Conservation (phyloP, 768 basidiomycete species). For the Butyriboletus loyo region DNA sequence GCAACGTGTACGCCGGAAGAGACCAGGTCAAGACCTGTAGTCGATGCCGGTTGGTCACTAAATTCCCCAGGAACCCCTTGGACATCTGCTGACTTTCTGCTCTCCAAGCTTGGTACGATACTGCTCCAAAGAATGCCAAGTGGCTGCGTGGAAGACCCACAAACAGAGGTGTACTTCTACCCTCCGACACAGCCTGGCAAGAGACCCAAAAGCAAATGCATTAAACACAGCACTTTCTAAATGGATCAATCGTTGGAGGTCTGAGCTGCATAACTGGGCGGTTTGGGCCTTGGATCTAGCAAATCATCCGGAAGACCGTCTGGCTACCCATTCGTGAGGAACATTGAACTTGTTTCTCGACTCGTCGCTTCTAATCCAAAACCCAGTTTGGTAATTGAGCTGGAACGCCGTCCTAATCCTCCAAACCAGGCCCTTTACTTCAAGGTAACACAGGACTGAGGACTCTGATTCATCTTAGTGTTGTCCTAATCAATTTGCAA, state of each 20-base stretch:
- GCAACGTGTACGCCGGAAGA: conserved; percentile 19
- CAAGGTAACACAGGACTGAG: conserved; percentile 9
- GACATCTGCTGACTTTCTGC: not conserved
- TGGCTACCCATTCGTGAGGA: conserved; percentile 25
- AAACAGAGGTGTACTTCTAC: conserved; percentile 16
- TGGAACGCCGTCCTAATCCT: conserved; percentile 18
- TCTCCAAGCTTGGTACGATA: conserved; percentile 26
- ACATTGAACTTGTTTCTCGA: not conserved
- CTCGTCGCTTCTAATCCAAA: not conserved
- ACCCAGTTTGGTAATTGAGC: conserved; percentile 20
- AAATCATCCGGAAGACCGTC: conserved; percentile 22
- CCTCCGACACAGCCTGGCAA: conserved; percentile 12
- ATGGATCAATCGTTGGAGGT: conserved; percentile 27
- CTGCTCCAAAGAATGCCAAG: conserved; percentile 30
- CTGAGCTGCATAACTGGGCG: conserved; percentile 14
- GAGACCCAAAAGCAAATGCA: conserved; percentile 10
- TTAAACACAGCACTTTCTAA: conserved; percentile 23
- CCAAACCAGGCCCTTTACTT: conserved; percentile 17
- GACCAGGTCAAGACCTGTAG: conserved; percentile 25
- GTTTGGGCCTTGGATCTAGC: conserved; percentile 26
- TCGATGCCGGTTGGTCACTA: conserved; percentile 21
- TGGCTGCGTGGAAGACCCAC: conserved; percentile 29
- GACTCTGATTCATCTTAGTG: not conserved
- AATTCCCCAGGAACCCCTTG: not conserved
- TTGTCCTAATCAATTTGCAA: conserved; percentile 5